A percentile compares a stretch with the other conserved stretches of the same genome.
phyloP scores from a whole-genome alignment of 305 asterid genomes.

The Fraxinus albicans region DNA sequence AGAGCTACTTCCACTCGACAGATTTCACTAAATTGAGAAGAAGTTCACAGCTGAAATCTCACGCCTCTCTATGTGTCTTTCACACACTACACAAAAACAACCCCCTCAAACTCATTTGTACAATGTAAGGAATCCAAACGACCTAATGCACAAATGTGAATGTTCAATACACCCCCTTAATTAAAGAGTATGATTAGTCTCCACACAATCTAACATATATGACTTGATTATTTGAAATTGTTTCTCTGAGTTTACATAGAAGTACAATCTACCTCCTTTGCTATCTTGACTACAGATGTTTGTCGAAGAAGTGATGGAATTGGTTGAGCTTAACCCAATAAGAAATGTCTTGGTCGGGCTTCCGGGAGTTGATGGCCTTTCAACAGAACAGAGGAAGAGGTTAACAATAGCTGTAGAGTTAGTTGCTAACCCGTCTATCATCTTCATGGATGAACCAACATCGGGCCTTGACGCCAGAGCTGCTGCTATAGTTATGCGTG shows the following conservation, averaged over 20 bases:
- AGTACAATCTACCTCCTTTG: not conserved
- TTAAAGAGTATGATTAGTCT: not conserved
- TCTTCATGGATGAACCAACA: slow-evolving; percentile 59
- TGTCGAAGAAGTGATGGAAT: slow-evolving; percentile 48
- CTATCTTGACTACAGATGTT: slow-evolving; percentile 35
- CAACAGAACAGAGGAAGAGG: slow-evolving; percentile 56
- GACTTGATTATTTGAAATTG: not conserved
- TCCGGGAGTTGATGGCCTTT: slow-evolving; percentile 51
- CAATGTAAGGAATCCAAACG: not conserved
- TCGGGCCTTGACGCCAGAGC: slow-evolving; percentile 59
- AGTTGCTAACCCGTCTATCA: slow-evolving; percentile 52
- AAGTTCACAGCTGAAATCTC: not conserved
- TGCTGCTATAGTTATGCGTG: slow-evolving; percentile 53
- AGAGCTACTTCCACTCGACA: not conserved
- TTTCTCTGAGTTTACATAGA: not conserved
- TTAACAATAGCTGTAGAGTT: slow-evolving; percentile 50
- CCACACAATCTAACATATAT: not conserved
- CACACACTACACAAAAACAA: not conserved
- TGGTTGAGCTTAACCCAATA: slow-evolving; percentile 45
- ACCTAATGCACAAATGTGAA: not conserved
- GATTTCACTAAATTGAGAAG: not conserved
- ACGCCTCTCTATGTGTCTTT: not conserved
- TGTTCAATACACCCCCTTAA: not conserved
- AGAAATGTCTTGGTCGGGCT: slow-evolving; percentile 40
- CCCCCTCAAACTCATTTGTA: not conserved